Evolutionary conservation across 352 stramenopile genomes (phyloP), one percentile per base, ranked within the genome.

Genomic region (Phytopythium helicoides): DNA sequence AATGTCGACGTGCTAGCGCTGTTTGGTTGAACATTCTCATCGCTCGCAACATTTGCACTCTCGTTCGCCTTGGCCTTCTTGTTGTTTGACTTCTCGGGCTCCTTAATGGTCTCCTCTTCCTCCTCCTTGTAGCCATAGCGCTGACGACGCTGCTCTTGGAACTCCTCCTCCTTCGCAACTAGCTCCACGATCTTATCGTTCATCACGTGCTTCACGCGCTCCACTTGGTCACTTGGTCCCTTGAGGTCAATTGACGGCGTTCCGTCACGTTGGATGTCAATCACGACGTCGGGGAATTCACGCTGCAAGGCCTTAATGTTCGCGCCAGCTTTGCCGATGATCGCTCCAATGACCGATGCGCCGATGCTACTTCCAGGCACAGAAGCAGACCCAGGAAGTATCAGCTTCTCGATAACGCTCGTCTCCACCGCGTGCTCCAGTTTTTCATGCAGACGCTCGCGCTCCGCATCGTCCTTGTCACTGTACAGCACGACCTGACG

Each of bases 271-370:
- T 68, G 58, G 57, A 90, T 87, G 50, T 90, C 80, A 51, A 90
- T 82, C 54, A 71, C 69, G 7, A 87, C 76, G 19, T 68, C 58
- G 0, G 71, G 57, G 55, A 85, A 88, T 44, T 86, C 62, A 35
- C 77, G 78, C 53, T 90, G 82, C 39, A 92, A 48, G 14, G 71
- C 73, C 36, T 68, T 65, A 47, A 92, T 92, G 49, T 92, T 89
- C 18, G 77, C 78, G 11, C 82, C 82, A 37, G 73, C 87, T 66
- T 90, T 92, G 48, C 82, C 82, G 45, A 92, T 92, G 19, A 92
- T 42, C 41, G 79, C 78, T 19, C 82, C 82, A 21, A 89, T 48
- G 54, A 92, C 76, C n/a, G 66, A 74, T 41, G 59, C 67, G 10
- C 59, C 60, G 1, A 71, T 60, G 10, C 58, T 65, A 15, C 56